Conservation (phyloP, 192 early-diverging fungal genomes). For the Coemansia biformis region DNA sequence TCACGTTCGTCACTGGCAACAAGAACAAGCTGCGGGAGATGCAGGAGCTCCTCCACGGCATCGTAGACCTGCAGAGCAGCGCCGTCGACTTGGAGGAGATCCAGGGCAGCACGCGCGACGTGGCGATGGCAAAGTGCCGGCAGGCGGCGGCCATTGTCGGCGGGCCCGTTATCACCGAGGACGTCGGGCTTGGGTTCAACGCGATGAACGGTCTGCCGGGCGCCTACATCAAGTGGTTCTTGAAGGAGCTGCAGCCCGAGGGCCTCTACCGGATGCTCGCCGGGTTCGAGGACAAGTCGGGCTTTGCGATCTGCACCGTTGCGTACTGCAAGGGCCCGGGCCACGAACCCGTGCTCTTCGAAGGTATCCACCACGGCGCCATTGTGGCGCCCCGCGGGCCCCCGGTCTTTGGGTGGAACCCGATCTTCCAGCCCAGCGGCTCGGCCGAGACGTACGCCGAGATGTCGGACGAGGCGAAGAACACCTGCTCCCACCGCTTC, state of each 20-base stretch:
- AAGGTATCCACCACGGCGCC: conserved; percentile 71
- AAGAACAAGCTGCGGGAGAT: conserved; percentile 92
- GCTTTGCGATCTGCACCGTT: conserved; percentile 87
- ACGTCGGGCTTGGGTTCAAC: conserved; percentile 91
- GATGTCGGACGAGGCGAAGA: conserved; percentile 78
- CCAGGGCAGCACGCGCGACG: conserved; percentile 76
- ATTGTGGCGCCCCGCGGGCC: conserved; percentile 87
- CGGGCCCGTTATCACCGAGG: conserved; percentile 83
- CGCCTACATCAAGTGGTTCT: conserved; percentile 92
- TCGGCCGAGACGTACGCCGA: conserved; percentile 75
- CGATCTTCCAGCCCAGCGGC: conserved; percentile 85
- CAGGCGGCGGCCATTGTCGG: conserved; percentile 63
- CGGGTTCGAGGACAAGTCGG: conserved; percentile 86
- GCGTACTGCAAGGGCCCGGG: conserved; percentile 80
- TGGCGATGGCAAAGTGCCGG: conserved; percentile 76
- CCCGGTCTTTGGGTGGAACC: conserved; percentile 91
- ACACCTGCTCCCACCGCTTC: conserved; percentile 85
- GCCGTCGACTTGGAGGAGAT: conserved; percentile 86
- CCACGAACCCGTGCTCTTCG: conserved; percentile 79
- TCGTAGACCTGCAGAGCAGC: conserved; percentile 61
- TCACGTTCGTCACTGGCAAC: conserved; percentile 94
- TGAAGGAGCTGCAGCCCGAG: conserved; percentile 70
- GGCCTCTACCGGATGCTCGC: conserved; percentile 73
- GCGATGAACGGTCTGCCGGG: conserved; percentile 90
- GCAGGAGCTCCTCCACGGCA: conserved; percentile 65